Evolutionary conservation across 2,329 filamentous ascomycete species (phyloP), one percentile per base, ranked within the genome.

Genomic region (Passalora sequoiae): DNA sequence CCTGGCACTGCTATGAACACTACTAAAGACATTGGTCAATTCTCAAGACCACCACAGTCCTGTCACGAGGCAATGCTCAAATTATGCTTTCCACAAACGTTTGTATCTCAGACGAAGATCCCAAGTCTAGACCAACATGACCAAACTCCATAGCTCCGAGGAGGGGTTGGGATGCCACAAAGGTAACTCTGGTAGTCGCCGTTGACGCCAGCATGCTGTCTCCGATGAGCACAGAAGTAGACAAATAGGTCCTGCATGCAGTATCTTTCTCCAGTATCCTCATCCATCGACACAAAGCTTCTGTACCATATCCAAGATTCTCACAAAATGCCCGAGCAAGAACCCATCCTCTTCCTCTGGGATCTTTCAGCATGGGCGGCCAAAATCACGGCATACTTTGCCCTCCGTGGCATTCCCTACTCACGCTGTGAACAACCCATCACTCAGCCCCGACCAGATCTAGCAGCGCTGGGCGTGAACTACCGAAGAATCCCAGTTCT

Each of bases 401-500:
- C 72, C 36, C 73, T 86, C 4, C 76, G 82, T 30, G 73, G 73
- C 17, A 81, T 86, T 28, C 71, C 75, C 0, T 84, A 81, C 56
- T 71, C 70, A 36, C 73, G 84, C 77, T 84, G 81, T 55, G 79
- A 48, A 30, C 40, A 43, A 31, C 40, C 40, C 24, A 43, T 43
- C 24, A 43, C 40, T 25, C 40, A 29, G n/a, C 40, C 40, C 2
- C 40, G 40, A 1, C 40, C 40, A 7, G 33, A 43, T 32, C 12
- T 43, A 24, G 24, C 40, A 20, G 21, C 31, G 31, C 17, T 88
- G 7, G 80, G 80, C 19, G 71, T 86, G 41, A 67, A 69, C 6
- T 82, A 88, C 65, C 76, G 83, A 3, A 80, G 84, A 45, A 85
- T 86, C 44, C 84, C 84, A 1, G 58, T 86, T 38, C 63, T 86